phyloP scores from a whole-genome alignment of 257 asterid genomes.

The Solanum virginianum region DNA sequence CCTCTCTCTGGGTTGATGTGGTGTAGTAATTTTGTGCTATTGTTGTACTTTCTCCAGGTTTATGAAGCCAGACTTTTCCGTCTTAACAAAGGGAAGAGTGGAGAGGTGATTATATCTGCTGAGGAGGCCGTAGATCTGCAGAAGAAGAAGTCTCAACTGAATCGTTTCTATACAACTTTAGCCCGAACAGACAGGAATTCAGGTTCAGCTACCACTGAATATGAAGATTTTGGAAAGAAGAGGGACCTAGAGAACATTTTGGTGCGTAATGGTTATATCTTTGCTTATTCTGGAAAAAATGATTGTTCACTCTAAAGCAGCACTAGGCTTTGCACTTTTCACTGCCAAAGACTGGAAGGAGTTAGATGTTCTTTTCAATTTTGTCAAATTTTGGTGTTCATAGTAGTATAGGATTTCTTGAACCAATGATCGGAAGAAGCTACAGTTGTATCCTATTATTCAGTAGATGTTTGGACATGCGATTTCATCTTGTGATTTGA shows the following conservation, averaged over 20 bases:
- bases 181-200: conserved; percentile 50
- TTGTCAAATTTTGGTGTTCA: background rate
- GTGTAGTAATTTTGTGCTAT: background rate
- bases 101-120: conserved; percentile 65
- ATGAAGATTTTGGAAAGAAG: conserved; percentile 54
- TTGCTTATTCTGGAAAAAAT: background rate
- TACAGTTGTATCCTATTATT: background rate
- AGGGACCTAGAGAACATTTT: conserved; percentile 72
- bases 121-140: conserved; percentile 85
- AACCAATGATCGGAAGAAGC: background rate
- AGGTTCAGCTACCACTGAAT: conserved; percentile 18
- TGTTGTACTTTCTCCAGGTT: conserved; percentile 32
- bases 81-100: conserved; percentile 53
- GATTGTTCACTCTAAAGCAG: background rate
- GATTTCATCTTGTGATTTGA: too few species aligned
- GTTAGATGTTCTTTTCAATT: background rate
- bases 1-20: background rate
- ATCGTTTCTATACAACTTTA: conserved; percentile 59
- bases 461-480: too few species aligned
- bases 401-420: background rate
- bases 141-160: conserved; percentile 64
- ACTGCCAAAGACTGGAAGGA: background rate
- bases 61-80: conserved; percentile 94
- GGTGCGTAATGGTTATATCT: conserved; percentile 30
- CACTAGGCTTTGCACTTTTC: background rate